Percentiles rank a stretch among this genome's conserved stretches.
phyloP scores from a whole-genome alignment of 2,329 filamentous ascomycete genomes.

The Domatiomyces globalis region DNA sequence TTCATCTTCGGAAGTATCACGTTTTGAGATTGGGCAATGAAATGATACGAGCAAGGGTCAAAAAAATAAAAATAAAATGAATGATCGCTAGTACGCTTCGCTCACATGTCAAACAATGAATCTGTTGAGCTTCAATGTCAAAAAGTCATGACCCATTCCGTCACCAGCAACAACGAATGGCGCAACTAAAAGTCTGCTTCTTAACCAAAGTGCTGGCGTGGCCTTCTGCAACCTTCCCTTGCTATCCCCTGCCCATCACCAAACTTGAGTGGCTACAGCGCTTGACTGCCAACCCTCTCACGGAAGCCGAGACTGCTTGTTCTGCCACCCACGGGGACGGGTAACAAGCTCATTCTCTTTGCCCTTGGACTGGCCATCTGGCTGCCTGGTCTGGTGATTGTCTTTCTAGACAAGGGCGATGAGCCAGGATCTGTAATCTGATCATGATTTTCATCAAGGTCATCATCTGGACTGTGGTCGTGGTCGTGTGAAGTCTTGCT shows the following conservation, averaged over 20 bases:
- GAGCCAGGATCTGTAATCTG: constrained; percentile 15
- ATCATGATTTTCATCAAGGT: constrained; percentile 14
- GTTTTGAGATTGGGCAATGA: too few species aligned
- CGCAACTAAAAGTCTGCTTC: background rate
- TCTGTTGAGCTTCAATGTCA: background rate
- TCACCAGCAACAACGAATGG: background rate
- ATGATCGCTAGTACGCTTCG: background rate
- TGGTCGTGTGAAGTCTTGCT: constrained; percentile 2
- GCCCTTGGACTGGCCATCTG: constrained; percentile 13
- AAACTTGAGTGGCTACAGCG: background rate
- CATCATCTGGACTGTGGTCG: constrained; percentile 3
- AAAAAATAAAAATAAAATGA: background rate
- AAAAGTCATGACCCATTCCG: background rate
- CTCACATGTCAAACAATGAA: background rate
- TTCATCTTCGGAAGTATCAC: too few species aligned
- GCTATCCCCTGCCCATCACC: background rate
- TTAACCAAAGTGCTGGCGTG: background rate
- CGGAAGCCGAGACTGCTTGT: background rate
- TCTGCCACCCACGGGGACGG: constrained; percentile 11
- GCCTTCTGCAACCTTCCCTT: background rate
- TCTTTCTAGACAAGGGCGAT: constrained; percentile 16
- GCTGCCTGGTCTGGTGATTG: constrained; percentile 16
- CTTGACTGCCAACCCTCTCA: background rate
- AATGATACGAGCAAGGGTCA: too few species aligned
- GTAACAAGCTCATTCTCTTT: constrained; percentile 17